These are phyloP conservation scores for Neurospora sp. DNA, from an alignment of 495 filamentous ascomycete species.

Conservation along the genomic window DNA sequence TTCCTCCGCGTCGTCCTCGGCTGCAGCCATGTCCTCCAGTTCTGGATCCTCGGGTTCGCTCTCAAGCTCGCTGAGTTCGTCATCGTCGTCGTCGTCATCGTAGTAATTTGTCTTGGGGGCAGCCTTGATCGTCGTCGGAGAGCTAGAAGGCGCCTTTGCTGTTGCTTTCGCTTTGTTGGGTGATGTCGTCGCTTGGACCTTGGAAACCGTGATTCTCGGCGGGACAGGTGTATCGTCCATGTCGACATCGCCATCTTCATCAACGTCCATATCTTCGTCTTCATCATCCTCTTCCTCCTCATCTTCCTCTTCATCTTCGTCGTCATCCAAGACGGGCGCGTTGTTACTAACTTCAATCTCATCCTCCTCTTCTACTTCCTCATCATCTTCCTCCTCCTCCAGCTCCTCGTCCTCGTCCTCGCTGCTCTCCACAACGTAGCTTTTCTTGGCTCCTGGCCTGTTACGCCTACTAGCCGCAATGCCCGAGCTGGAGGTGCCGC, in stretches of 20 bases:
- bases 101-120: constrained; percentile 29
- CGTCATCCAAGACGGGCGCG: constrained; percentile 18
- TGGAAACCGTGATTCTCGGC: constrained; percentile 35
- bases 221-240: constrained; percentile 30
- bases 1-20: constrained; percentile 34
- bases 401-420: constrained; percentile 42
- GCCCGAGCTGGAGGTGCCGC: constrained; percentile 45
- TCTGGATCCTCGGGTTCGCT: constrained; percentile 34
- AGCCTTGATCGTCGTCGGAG: constrained; percentile 2
- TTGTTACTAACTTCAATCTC: constrained; percentile 34
- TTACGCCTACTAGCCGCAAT: constrained; percentile 52
- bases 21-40: constrained; percentile 40
- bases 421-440: constrained; percentile 52
- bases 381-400: constrained; percentile 34
- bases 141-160: constrained; percentile 4
- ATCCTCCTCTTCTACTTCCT: constrained; percentile 19
- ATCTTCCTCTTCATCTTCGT: constrained; percentile 17
- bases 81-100: constrained; percentile 36
- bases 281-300: constrained; percentile 18
- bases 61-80: constrained; percentile 38
- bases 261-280: constrained; percentile 35
- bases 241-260: constrained; percentile 39
- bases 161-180: constrained; percentile 10
- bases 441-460: constrained; percentile 53
- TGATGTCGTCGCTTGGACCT: constrained; percentile 18